Evolutionary conservation across 2,329 filamentous ascomycete species (phyloP), one percentile per base, ranked within the genome.

Genomic region (Fusarium sp.): DNA sequence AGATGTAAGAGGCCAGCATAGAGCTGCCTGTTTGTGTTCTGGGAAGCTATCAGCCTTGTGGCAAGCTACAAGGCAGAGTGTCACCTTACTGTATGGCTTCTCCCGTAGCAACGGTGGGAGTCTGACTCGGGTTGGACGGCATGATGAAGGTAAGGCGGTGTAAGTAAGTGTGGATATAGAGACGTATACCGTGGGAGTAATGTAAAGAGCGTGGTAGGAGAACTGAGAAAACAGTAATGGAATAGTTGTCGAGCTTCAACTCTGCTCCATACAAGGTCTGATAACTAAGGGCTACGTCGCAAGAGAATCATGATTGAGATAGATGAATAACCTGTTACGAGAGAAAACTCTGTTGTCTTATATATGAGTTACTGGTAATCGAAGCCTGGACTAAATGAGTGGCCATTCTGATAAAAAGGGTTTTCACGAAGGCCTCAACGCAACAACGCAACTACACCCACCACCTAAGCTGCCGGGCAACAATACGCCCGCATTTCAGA

Each of bases 1-100:
- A 4, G 23, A 69, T 61, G 18, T 25, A 65, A 18, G 6, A 14
- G 10, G 19, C 13, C 7, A 65, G 43, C 46, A 65, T 65, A 9
- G 26, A 37, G 1, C 8, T 10, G 9, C 41, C 11, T 3, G 3
- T n/a, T 5, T 28, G 13, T n/a, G n/a, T 10, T 19, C 62, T 66
- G 13, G 7, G 6, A 26, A 21, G 12, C 8, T 41, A 10, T 50
- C 30, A 11, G 7, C 8, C 6, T 49, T 41, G 11, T 28, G n/a
- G 25, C 3, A 39, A 25, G 19, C 21, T 45, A 26, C 14, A 37
- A 43, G 16, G n/a, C 25, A 19, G 25, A 19, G 7, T 39, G 55
- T 41, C 46, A 30, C 48, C 54, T 41, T 43, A 65, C 62, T 46
- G 37, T 34, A 30, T n/a, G 14, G 46, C 39, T 21, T 41, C 37